phyloP scores from a whole-genome alignment of 2,329 filamentous ascomycete genomes.

The Pestalotiopsis sp. region DNA sequence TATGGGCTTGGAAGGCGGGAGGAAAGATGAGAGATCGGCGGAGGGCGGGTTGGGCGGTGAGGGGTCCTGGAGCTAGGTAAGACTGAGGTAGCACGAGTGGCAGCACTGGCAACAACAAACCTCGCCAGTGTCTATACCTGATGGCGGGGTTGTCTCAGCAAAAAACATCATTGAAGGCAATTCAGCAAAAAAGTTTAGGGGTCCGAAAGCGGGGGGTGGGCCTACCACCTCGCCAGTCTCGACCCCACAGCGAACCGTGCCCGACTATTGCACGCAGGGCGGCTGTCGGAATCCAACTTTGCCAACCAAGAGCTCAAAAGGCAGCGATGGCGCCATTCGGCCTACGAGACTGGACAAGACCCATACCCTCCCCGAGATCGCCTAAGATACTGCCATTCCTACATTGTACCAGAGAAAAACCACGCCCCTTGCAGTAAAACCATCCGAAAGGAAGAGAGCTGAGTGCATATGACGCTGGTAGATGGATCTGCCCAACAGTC shows the following conservation, averaged over 20 bases:
- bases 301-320: no score
- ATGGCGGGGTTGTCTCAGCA: slow-evolving; percentile 17
- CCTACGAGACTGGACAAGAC: not conserved
- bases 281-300: not conserved
- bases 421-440: not conserved
- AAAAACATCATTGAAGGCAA: slow-evolving; percentile 20
- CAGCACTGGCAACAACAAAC: not conserved
- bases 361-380: not conserved
- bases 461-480: not conserved
- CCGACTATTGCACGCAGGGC: not conserved
- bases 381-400: not conserved
- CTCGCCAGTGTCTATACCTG: slow-evolving; percentile 12
- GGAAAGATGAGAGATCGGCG: slow-evolving; percentile 11
- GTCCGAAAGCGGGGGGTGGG: slow-evolving; percentile 26
- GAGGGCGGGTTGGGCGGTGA: slow-evolving; percentile 17
- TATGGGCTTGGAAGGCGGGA: slow-evolving; percentile 3
- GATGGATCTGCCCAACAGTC: not conserved
- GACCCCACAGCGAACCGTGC: slow-evolving; percentile 5
- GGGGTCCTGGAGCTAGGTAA: slow-evolving; percentile 5
- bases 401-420: not conserved
- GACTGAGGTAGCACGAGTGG: not conserved
- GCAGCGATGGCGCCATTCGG: slow-evolving; percentile 5
- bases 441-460: not conserved
- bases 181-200: slow-evolving; percentile 17
- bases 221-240: not conserved